Conservation (phyloP, 75 land plant genomes). For the Selaginella tamariscina region DNA sequence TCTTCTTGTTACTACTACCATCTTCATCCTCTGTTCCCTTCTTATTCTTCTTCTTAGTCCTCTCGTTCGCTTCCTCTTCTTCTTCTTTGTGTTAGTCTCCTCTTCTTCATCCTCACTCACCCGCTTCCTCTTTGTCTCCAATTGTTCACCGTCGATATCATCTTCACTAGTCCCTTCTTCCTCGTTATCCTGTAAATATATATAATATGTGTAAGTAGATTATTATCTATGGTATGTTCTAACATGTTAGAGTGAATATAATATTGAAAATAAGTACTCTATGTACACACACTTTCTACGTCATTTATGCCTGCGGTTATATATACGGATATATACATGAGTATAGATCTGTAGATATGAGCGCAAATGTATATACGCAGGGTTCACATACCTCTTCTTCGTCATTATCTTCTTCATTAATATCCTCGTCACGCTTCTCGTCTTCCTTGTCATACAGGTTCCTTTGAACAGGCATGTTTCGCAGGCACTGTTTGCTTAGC, state of each 20-base stretch:
- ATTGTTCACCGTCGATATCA: background rate
- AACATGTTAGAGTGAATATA: too few species aligned
- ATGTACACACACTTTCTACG: too few species aligned
- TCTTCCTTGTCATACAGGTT: slow-evolving; percentile 51
- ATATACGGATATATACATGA: too few species aligned
- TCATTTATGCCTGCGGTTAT: too few species aligned
- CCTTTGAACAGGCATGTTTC: slow-evolving; percentile 52
- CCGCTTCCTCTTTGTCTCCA: slow-evolving; percentile 4
- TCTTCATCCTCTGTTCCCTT: slow-evolving; percentile 2
- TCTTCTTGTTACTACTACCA: background rate
- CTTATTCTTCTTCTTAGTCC: background rate
- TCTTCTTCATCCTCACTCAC: background rate
- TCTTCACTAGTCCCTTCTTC: background rate
- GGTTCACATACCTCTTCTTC: too few species aligned
- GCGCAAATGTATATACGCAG: too few species aligned
- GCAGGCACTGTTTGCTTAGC: slow-evolving; percentile 47
- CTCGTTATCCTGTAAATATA: background rate
- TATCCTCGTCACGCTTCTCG: slow-evolving; percentile 14
- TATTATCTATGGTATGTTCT: too few species aligned
- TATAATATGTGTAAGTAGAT: too few species aligned
- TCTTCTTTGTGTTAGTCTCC: background rate
- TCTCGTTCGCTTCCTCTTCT: background rate
- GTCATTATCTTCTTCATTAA: background rate
- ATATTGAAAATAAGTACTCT: too few species aligned
- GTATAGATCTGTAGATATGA: too few species aligned